phyloP scores from a whole-genome alignment of 1,139 yeast genomes.

The Debaryomycetaceae sp. region DNA sequence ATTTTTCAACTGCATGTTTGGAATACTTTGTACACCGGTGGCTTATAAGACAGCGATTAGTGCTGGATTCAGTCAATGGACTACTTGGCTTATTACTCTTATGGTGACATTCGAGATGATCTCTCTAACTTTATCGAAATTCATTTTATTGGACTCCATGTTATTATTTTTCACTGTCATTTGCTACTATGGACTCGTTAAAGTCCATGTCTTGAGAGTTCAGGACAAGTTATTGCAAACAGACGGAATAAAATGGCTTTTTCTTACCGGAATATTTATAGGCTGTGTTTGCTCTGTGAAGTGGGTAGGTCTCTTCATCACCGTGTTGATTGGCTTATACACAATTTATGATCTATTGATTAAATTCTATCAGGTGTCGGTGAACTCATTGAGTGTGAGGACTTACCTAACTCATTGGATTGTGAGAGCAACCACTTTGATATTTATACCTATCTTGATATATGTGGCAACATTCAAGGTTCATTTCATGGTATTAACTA shows the following conservation, averaged over 20 bases:
- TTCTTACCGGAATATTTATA: slow-evolving; percentile 71
- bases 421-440: slow-evolving; percentile 61
- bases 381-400: slow-evolving; percentile 23
- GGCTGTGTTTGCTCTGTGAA: slow-evolving; percentile 94
- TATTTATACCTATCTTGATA: slow-evolving; percentile 68
- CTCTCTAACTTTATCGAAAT: slow-evolving; percentile 63
- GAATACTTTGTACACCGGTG: slow-evolving; percentile 60
- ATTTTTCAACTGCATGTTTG: slow-evolving; percentile 60
- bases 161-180: slow-evolving; percentile 66
- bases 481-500: slow-evolving; percentile 71
- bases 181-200: slow-evolving; percentile 54
- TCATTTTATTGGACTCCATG: slow-evolving; percentile 72
- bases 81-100: slow-evolving; percentile 52
- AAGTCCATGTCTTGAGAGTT: slow-evolving; percentile 46
- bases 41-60: slow-evolving; percentile 58
- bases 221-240: slow-evolving; percentile 36
- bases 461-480: slow-evolving; percentile 72
- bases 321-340: slow-evolving; percentile 82
- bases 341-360: slow-evolving; percentile 71
- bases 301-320: slow-evolving; percentile 93
- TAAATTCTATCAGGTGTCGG: slow-evolving; percentile 50
- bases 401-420: slow-evolving; percentile 67
- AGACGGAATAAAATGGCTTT: slow-evolving; percentile 54
- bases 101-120: slow-evolving; percentile 67
- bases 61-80: slow-evolving; percentile 41